Evolutionary conservation across 2,329 filamentous ascomycete genomes (phyloP), one percentile per base, ranked within the genome.

Genomic region (Erysiphe pulchra): DNA sequence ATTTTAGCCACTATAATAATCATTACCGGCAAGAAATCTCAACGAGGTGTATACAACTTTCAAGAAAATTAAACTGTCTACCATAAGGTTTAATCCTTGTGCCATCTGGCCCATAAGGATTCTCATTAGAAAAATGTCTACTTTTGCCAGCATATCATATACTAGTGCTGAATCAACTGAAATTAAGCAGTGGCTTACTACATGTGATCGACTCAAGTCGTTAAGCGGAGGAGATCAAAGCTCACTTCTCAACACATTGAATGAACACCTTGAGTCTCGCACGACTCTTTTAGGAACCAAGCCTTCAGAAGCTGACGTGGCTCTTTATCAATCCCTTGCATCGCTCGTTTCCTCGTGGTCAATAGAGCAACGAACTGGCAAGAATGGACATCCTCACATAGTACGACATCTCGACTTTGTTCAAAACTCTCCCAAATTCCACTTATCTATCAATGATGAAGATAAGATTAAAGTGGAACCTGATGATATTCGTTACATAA

Each of bases 401-500:
- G 82, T 94, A 47, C 82, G 87, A 53, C 80, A 83, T 60, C 63
- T 94, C 57, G 87, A 94, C 65, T 93, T 94, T 60, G 82, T 95
- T 51, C 87, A 95, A 68, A 92, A 92, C 66, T 79, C 81, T 42
- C 67, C 76, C 1, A 70, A 92, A 50, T 78, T 77, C 51, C 77
- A 70, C 16, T 68, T 93, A 49, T 70, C 72, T 50, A 65, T 93
- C 52, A 66, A 70, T 49, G 73, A 78, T 13, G 68, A 64, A 45
- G 75, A 90, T 58, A 93, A 90, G 69, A 65, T 94, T 56, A 65
- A 65, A 53, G 72, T 95, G 53, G 77, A 94, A 60, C 65, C 74
- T 44, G 76, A 85, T 55, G 79, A 86, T 54, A 73, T 95, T 48
- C 70, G 83, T 51, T 86, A 85, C 61, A 78, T 86, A 55, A 87